Base-by-base conservation (phyloP, 2,329 filamentous ascomycete species). In the Reticulascus tulasneorum region DNA sequence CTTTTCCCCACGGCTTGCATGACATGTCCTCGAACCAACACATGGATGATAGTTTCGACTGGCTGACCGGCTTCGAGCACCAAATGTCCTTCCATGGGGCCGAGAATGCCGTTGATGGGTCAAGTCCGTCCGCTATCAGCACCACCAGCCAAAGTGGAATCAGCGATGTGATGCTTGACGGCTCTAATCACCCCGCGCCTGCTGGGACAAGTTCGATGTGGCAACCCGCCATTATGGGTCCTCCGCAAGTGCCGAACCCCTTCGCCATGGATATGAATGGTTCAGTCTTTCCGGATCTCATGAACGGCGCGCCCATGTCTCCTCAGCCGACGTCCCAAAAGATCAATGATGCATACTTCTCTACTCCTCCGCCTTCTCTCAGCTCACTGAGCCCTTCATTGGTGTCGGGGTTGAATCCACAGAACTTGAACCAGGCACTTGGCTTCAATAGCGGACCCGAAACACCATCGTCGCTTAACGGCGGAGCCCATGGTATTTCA, bases 81-180 rank as follows among this genome's bases (percentile, higher is more conserved):
- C 79, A 85, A 29, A 78, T 91, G 71, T 77, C 77, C 7, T 81
- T 88, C 57, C 74, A 73, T 50, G 66, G 70, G 37, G 84, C 84
- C 52, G 89, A 95, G 50, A 84, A 82, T 47, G 88, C 86, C 19
- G 77, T 96, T 35, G 91, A 95, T 52, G 89, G 86, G 40, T 97
- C 93, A 9, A 97, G 93, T 11, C 93, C 93, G 12, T 97, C 93
- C 8, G 89, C 89, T 29, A 91, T 97, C 59, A 97, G 91, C 66
- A 94, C 87, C 27, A 87, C 86, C 40, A 97, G 90, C 62, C 90
- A 94, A 55, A 91, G 86, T 58, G 86, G 84, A 33, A 86, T 90
- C 59, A 94, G 87, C 62, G 93, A 97, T 57, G 80, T 89, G 41
- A 89, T 95, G 83, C 71, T 93, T 39, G 89, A 96, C 60, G 87